Evolutionary conservation across 441 rosid genomes (phyloP).

Genomic region (Arabidopsis hybrid): DNA sequence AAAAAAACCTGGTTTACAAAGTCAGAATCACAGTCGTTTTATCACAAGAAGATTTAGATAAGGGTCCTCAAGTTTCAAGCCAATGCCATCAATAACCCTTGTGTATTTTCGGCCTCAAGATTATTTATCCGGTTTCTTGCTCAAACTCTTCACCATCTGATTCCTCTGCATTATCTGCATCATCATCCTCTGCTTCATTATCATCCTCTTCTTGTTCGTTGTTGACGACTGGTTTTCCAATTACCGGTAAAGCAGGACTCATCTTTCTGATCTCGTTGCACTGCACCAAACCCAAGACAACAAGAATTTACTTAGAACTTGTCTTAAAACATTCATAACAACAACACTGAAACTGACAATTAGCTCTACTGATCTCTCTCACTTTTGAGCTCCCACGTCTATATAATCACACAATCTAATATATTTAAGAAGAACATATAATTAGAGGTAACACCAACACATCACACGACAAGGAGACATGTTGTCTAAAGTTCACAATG

Average conservation of each 20-base stretch:
- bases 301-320: neutral
- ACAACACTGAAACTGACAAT: neutral
- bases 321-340: too few relatives aligned
- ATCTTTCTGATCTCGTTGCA: conserved; percentile 76
- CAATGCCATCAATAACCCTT: neutral
- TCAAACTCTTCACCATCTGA: conserved; percentile 95
- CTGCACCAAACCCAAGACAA: conserved; percentile 52
- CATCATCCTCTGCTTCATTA: conserved; percentile 85
- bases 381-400: neutral
- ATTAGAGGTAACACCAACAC: conserved; percentile 3
- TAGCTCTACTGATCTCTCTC: neutral
- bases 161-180: conserved; percentile 79
- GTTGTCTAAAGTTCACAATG: neutral
- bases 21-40: conserved; percentile 8
- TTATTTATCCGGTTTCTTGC: conserved; percentile 75
- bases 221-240: conserved; percentile 72
- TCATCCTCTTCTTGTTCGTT: conserved; percentile 82
- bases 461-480: conserved; percentile 23
- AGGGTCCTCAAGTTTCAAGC: neutral
- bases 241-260: conserved; percentile 64
- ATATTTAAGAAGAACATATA: neutral
- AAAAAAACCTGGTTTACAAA: neutral
- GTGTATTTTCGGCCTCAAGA: neutral
- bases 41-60: neutral
- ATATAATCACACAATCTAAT: conserved; percentile 3